Evolutionary conservation across 192 early-diverging fungal species (phyloP).

Genomic region (Backusella parvicylindrica): DNA sequence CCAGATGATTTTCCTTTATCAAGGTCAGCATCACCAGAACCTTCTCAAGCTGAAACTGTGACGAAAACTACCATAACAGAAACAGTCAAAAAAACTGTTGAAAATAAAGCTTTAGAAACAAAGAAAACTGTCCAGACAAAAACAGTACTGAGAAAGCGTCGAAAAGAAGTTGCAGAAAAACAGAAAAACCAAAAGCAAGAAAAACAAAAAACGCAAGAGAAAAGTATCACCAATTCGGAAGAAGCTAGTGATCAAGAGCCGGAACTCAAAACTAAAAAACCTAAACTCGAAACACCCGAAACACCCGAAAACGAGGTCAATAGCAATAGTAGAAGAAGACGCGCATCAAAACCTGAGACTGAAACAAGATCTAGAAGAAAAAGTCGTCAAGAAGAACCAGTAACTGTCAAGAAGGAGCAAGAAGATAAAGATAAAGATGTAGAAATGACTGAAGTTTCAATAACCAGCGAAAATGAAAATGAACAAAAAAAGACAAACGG

Average conservation of each 20-base stretch:
- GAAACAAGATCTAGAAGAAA: conserved; percentile 1
- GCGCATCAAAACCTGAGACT: conserved; percentile 1
- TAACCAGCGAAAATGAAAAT: not conserved
- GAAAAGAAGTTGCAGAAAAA: not conserved
- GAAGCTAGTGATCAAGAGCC: not conserved
- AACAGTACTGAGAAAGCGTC: conserved; percentile 2
- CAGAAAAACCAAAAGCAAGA: not conserved
- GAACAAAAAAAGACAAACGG: not conserved
- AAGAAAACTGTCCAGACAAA: not conserved
- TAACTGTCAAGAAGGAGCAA: not conserved
- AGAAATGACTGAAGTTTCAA: not conserved
- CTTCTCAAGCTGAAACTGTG: not conserved
- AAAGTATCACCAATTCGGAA: not conserved
- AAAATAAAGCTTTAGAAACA: not conserved
- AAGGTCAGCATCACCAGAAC: conserved; percentile 30
- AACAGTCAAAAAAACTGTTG: not conserved
- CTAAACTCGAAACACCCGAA: not conserved
- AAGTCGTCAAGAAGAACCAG: conserved; percentile 2
- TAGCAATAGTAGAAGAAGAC: not conserved
- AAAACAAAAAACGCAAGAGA: not conserved
- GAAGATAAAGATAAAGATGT: not conserved
- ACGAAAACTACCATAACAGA: not conserved
- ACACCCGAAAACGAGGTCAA: not conserved
- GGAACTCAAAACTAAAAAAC: not conserved
- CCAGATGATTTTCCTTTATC: conserved; percentile 41